A percentile compares a stretch with the other conserved stretches of the same genome.
Conservation (phyloP, 2,329 filamentous ascomycete species). For the Monascus ruber region DNA sequence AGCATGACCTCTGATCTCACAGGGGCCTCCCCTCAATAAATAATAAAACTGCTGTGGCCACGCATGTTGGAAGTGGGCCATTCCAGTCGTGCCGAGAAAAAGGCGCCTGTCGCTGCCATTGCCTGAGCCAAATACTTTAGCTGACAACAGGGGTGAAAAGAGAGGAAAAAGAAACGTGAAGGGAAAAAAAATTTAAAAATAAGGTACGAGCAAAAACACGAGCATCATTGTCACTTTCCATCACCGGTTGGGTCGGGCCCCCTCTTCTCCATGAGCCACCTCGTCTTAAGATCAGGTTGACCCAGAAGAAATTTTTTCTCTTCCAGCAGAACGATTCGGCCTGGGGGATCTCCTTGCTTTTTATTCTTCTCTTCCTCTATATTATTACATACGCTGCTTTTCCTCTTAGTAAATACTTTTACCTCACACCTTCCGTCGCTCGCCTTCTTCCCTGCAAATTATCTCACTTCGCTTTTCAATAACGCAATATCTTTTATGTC, state of each 20-base stretch:
- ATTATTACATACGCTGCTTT: not conserved
- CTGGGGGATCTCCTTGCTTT: not conserved
- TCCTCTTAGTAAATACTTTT: conserved; percentile 29
- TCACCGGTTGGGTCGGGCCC: not conserved
- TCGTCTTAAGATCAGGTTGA: not conserved
- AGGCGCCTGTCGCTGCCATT: too few species aligned
- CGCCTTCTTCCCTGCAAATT: conserved; percentile 11
- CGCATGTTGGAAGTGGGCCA: too few species aligned
- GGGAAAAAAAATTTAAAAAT: not conserved
- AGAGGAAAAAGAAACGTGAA: not conserved
- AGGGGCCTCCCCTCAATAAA: too few species aligned
- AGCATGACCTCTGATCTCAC: too few species aligned
- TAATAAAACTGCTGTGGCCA: too few species aligned
- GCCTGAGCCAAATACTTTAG: too few species aligned
- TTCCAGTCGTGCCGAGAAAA: too few species aligned
- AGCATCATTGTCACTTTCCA: not conserved
- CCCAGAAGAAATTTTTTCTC: conserved; percentile 1
- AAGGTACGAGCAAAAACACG: not conserved
- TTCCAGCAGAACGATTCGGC: not conserved
- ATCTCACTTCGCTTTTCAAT: conserved; percentile 18
- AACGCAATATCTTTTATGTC: conserved; percentile 30
- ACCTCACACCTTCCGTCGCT: conserved; percentile 23
- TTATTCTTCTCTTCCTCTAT: conserved; percentile 7
- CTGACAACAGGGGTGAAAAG: not conserved
- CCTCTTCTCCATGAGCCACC: not conserved